Conservation (phyloP, 2,329 filamentous ascomycete species). For the Xylaria sp. region DNA sequence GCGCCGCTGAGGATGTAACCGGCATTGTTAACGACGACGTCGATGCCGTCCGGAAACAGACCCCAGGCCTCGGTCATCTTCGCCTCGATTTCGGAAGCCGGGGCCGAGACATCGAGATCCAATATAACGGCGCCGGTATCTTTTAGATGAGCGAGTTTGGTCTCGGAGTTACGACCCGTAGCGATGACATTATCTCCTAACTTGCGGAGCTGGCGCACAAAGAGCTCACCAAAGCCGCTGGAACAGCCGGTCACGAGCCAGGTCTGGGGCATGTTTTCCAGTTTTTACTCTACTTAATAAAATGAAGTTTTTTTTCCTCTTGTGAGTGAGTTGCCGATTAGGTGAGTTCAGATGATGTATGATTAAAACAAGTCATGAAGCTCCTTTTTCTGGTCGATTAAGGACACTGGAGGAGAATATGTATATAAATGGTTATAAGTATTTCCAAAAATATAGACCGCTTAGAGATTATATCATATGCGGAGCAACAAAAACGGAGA, state of each 20-base stretch:
- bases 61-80: constrained; percentile 42
- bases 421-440: too few relatives aligned
- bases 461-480: neutral
- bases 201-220: constrained; percentile 52
- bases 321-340: neutral
- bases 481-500: neutral
- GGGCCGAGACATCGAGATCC: constrained; percentile 46
- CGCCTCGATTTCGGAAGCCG: constrained; percentile 39
- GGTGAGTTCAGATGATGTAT: neutral
- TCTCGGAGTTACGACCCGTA: constrained; percentile 52
- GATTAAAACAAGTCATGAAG: neutral
- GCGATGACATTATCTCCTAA: constrained; percentile 55
- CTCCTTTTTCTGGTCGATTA: neutral
- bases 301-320: too few relatives aligned
- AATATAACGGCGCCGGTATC: constrained; percentile 47
- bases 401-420: neutral
- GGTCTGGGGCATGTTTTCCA: constrained; percentile 35
- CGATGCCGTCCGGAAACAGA: constrained; percentile 45
- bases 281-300: neutral
- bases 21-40: constrained; percentile 54
- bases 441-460: too few relatives aligned
- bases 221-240: constrained; percentile 53
- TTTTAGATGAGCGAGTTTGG: constrained; percentile 49
- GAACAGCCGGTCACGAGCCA: constrained; percentile 57
- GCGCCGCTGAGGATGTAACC: constrained; percentile 49